Conservation (phyloP, 257 asterid genomes). For the Lycium ferocissimum region DNA sequence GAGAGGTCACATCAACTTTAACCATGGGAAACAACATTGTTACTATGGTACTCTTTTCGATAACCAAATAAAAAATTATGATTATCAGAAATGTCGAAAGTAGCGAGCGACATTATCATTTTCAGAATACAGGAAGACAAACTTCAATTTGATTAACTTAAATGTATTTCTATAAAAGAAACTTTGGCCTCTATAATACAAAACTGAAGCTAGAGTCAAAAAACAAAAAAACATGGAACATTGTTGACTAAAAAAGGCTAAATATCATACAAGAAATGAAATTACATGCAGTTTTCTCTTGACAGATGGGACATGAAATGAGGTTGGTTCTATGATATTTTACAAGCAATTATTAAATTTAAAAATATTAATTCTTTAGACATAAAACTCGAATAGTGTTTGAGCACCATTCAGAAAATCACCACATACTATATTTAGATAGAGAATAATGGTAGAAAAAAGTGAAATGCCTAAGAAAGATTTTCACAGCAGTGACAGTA, state of each 20-base stretch:
- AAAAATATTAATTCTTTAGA: background rate
- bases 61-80: background rate
- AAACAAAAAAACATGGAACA: background rate
- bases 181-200: background rate
- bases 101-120: background rate
- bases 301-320: background rate
- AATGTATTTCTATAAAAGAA: background rate
- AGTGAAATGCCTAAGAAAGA: background rate
- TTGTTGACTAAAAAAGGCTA: background rate
- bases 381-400: background rate
- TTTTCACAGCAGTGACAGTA: background rate
- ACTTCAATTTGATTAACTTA: background rate
- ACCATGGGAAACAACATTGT: background rate
- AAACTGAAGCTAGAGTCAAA: constrained; percentile 8
- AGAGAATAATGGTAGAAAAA: background rate
- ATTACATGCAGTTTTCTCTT: background rate
- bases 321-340: background rate
- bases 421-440: background rate
- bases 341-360: background rate
- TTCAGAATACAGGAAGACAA: background rate
- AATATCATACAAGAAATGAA: background rate
- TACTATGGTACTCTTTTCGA: background rate
- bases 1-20: constrained; percentile 1
- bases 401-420: background rate
- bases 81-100: background rate